A percentile compares a stretch with the other conserved stretches of the same genome.
phyloP scores from a whole-genome alignment of 73 alveolate species.

The Paramecium caudatum region DNA sequence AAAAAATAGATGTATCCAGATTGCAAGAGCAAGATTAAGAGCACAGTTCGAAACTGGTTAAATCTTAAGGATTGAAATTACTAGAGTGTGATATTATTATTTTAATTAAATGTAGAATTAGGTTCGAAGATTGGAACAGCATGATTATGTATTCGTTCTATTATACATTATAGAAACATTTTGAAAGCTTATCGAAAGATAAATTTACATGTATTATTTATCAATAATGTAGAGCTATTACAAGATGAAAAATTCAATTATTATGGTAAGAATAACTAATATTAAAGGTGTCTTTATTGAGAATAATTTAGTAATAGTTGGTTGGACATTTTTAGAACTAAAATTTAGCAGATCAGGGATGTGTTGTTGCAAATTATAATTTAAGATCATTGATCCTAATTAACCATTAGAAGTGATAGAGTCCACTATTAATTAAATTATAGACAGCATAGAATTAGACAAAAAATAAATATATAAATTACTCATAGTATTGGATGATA shows the following conservation, averaged over 20 bases:
- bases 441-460: no score
- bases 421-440: no score
- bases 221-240: no score
- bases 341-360: conserved; percentile 23
- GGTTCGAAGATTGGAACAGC: no score
- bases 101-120: no score
- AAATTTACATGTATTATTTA: no score
- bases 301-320: background rate
- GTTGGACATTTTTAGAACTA: conserved; percentile 35
- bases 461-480: no score
- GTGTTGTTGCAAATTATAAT: conserved; percentile 18
- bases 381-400: background rate
- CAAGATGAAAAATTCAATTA: no score
- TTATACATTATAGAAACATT: background rate
- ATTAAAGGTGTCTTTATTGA: background rate
- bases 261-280: background rate
- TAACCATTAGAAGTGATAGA: background rate
- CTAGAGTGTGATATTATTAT: no score
- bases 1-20: conserved; percentile 70
- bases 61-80: conserved; percentile 59
- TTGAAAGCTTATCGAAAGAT: no score
- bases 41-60: conserved; percentile 69
- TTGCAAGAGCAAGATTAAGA: conserved; percentile 66
- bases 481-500: no score
- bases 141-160: no score